A percentile compares a stretch with the other conserved stretches of the same genome.
phyloP scores from a whole-genome alignment of 768 basidiomycete genomes.

The Coprinellus aureogranulatus region DNA sequence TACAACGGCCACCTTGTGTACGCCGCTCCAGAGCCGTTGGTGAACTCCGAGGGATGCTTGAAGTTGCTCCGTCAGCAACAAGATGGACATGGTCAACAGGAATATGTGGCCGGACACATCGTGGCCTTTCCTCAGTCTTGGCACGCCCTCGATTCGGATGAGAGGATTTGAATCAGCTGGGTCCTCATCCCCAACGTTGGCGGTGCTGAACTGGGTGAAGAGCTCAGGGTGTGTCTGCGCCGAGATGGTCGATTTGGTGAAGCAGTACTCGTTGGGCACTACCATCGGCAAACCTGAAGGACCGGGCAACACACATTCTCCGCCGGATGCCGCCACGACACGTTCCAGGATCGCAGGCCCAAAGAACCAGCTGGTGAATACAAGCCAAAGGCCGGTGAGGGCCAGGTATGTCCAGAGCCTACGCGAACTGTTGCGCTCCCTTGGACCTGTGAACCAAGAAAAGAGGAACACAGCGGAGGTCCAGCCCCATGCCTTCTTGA shows the following conservation, averaged over 20 bases:
- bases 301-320: constrained; percentile 67
- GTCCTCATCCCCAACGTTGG: background rate
- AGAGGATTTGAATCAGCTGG: background rate
- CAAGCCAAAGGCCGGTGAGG: constrained; percentile 66
- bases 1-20: constrained; percentile 48
- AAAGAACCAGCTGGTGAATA: constrained; percentile 86
- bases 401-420: constrained; percentile 54
- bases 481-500: constrained; percentile 92
- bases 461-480: constrained; percentile 66
- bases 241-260: constrained; percentile 47
- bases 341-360: constrained; percentile 76
- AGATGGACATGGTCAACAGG: constrained; percentile 72
- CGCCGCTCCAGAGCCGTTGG: constrained; percentile 32
- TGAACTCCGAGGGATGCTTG: constrained; percentile 45
- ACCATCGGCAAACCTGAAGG: constrained; percentile 53
- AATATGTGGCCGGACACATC: constrained; percentile 95
- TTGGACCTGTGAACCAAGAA: constrained; percentile 57
- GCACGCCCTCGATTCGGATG: constrained; percentile 30
- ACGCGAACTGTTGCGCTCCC: constrained; percentile 5
- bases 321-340: constrained; percentile 63
- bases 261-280: constrained; percentile 61
- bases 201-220: constrained; percentile 37
- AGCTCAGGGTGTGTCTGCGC: constrained; percentile 61
- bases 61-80: constrained; percentile 80
- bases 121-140: constrained; percentile 76